phyloP scores from a whole-genome alignment of 129 eudicot species.

The Deinandra increscens region DNA sequence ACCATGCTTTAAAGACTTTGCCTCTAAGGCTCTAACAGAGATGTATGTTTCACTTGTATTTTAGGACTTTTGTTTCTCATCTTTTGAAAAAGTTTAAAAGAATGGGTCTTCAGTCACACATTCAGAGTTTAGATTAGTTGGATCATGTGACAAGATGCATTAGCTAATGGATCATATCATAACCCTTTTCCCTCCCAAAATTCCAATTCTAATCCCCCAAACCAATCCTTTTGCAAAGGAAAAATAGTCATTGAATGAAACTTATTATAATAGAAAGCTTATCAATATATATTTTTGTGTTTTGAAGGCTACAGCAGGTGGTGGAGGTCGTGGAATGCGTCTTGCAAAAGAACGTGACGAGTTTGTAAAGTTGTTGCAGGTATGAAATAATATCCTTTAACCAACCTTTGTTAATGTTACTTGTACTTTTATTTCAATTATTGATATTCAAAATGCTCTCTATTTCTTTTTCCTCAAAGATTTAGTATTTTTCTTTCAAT shows the following conservation, averaged over 20 bases:
- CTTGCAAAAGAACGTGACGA: constrained; percentile 93
- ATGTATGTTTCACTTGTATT: neutral
- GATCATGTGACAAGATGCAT: neutral
- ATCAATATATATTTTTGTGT: constrained; percentile 20
- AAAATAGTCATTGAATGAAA: neutral
- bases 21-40: neutral
- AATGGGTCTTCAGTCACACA: constrained; percentile 5
- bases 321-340: constrained; percentile 99
- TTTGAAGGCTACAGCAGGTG: constrained; percentile 97
- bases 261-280: constrained; percentile 14
- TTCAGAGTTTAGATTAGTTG: neutral
- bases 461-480: constrained; percentile 7
- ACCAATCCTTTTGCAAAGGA: constrained; percentile 1
- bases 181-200: neutral
- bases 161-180: constrained; percentile 5
- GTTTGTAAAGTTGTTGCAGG: constrained; percentile 95
- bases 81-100: neutral
- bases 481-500: constrained; percentile 17
- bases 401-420: constrained; percentile 6
- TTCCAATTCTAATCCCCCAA: neutral
- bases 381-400: constrained; percentile 16
- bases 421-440: neutral
- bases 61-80: neutral
- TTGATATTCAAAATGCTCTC: constrained; percentile 13
- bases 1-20: neutral